Conservation (phyloP, 306 rosid species). For the Coriaria nepalensis region DNA sequence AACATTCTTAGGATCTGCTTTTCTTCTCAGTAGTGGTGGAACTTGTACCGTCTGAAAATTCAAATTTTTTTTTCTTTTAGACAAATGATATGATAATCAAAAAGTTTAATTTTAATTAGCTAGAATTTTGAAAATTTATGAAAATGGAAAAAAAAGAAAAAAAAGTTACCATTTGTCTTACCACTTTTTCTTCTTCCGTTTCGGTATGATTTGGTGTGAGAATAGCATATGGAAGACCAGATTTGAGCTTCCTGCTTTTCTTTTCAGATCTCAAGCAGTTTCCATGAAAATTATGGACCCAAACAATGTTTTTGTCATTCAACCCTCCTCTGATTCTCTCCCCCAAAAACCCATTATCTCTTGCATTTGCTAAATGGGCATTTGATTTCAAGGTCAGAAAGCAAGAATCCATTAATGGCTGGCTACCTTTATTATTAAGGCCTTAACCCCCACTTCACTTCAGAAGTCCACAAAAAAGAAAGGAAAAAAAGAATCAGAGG, state of each 20-base stretch:
- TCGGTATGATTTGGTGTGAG: constrained; percentile 40
- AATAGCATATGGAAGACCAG: constrained; percentile 44
- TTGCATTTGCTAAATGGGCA: constrained; percentile 24
- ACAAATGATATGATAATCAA: no score
- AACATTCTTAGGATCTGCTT: constrained; percentile 62
- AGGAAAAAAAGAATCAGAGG: no score
- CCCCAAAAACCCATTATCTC: constrained; percentile 40
- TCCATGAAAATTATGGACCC: constrained; percentile 24
- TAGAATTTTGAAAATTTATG: constrained; percentile 1
- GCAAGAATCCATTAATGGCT: constrained; percentile 48
- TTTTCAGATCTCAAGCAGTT: constrained; percentile 27
- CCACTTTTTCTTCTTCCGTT: no score
- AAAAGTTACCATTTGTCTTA: no score
- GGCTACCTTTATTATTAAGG: no score
- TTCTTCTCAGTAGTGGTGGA: constrained; percentile 36
- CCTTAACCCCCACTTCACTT: no score
- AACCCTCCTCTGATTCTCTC: constrained; percentile 39
- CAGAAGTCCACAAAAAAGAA: no score
- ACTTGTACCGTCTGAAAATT: constrained; percentile 46
- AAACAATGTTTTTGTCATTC: constrained; percentile 22
- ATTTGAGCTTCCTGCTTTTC: constrained; percentile 27
- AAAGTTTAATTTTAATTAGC: no score
- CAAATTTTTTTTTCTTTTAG: no score
- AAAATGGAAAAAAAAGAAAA: no score
- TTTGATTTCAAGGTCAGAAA: constrained; percentile 34